These are phyloP conservation scores for Rhodomyrtus tomentosa DNA, from an alignment of 345 rosid species.

Conservation along the genomic window DNA sequence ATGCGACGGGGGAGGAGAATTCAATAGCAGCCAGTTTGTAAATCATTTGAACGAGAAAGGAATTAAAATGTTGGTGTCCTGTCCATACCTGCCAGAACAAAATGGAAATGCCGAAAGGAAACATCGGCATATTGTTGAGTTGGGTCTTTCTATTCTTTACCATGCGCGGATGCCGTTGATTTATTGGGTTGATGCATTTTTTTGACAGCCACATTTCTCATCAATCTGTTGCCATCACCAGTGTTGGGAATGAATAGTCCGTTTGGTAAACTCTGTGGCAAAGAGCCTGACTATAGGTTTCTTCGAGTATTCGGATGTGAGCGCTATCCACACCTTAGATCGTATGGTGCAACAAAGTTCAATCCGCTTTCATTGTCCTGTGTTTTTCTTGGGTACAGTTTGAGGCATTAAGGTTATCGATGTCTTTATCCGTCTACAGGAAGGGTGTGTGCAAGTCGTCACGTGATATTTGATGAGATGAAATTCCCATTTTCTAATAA, in stretches of 20 bases:
- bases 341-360: background rate
- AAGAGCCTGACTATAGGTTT: background rate
- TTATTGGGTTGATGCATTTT: background rate
- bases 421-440: background rate
- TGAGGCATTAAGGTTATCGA: background rate
- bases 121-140: background rate
- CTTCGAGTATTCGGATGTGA: background rate
- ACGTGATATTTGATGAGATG: background rate
- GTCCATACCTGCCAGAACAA: rapidly evolving
- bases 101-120: background rate
- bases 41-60: too few species aligned
- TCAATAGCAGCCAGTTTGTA: too few species aligned
- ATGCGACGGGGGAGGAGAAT: too few species aligned
- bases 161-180: background rate
- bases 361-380: too few species aligned
- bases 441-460: background rate
- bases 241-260: too few species aligned
- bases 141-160: background rate
- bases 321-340: background rate
- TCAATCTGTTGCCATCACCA: background rate
- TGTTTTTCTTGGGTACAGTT: background rate
- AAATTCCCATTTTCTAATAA: background rate
- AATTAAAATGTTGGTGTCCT: background rate
- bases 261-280: background rate
- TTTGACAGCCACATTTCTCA: too few species aligned